Evolutionary conservation across 2,329 filamentous ascomycete species (phyloP), one percentile per base, ranked within the genome.

Genomic region (Cordyceps javanica): DNA sequence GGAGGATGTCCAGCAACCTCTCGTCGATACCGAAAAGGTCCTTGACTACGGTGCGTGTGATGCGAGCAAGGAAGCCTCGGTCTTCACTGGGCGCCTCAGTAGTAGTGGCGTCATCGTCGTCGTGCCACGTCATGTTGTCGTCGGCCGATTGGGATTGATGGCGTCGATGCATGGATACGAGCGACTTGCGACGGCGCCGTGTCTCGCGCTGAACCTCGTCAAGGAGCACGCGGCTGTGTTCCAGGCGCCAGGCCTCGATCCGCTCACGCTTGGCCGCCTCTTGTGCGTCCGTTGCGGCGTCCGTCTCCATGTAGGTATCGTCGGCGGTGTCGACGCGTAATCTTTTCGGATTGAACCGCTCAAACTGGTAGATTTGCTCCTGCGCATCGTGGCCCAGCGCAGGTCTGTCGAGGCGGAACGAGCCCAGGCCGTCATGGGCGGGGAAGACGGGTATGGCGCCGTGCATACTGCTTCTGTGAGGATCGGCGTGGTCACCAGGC

Each of bases 21-120:
- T 97, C 91, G 65, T 97, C 92, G 57, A 99, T 89, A 9, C 93
- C 93, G 69, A 97, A 89, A 44, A 99, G 75, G 68, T 97, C 91
- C 54, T 86, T 84, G 64, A 99, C 91, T 28, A 97, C 88, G 65
- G 87, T 90, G 59, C 89, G 84, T 3, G 93, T 96, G 51, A 97
- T 83, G 11, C 88, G 83, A 60, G 86, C 85, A 84, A 91, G 90
- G 63, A 95, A 82, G 1, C 88, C 86, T 62, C 91, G 86, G 42
- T 79, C 76, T 30, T 83, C 78, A 5, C 77, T 73, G 45, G 75
- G 72, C 1, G 72, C 69, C 5, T 77, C 71, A 13, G 73, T 67
- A 1, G 72, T 70, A 36, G 30, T 32, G 38, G 26, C 50, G 6
- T 77, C 75, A 38, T 77, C 75, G 57, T 83, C 78, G 28, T 82